A percentile compares a stretch with the other conserved stretches of the same genome.
phyloP scores from a whole-genome alignment of 208 protist species.

The Phytomonas sp. region DNA sequence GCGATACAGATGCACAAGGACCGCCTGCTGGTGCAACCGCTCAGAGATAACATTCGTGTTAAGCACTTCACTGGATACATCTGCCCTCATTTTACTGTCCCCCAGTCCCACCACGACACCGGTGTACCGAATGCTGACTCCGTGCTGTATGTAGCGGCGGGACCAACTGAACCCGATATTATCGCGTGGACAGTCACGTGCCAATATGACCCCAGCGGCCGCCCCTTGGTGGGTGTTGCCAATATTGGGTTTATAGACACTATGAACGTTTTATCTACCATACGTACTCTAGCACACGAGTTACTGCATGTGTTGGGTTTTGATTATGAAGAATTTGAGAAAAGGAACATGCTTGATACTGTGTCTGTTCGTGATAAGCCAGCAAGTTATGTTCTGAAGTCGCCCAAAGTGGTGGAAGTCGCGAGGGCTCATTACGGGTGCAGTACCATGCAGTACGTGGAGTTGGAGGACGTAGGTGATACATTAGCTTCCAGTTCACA shows the following conservation, averaged over 20 bases:
- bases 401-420: conserved; percentile 21
- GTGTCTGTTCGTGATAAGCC: conserved; percentile 31
- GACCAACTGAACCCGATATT: conserved; percentile 10
- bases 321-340: conserved; percentile 10
- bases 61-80: background rate
- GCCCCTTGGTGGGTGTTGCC: conserved; percentile 30
- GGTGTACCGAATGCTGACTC: conserved; percentile 46
- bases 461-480: conserved; percentile 67
- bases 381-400: conserved; percentile 18
- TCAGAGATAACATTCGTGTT: conserved; percentile 15
- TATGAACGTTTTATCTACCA: conserved; percentile 1
- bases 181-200: conserved; percentile 45
- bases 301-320: conserved; percentile 85
- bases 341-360: background rate
- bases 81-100: conserved; percentile 21
- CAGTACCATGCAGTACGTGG: conserved; percentile 30
- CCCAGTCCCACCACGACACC: conserved; percentile 19
- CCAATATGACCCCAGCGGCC: conserved; percentile 10
- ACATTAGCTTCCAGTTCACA: conserved; percentile 42
- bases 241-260: conserved; percentile 42
- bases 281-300: conserved; percentile 56
- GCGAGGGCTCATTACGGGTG: conserved; percentile 66
- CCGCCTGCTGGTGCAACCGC: conserved; percentile 31
- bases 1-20: conserved; percentile 43
- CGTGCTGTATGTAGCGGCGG: conserved; percentile 56